These are phyloP conservation scores for Saxophila tyrrhenica DNA, from an alignment of 495 filamentous ascomycete species.

Conservation along the genomic window DNA sequence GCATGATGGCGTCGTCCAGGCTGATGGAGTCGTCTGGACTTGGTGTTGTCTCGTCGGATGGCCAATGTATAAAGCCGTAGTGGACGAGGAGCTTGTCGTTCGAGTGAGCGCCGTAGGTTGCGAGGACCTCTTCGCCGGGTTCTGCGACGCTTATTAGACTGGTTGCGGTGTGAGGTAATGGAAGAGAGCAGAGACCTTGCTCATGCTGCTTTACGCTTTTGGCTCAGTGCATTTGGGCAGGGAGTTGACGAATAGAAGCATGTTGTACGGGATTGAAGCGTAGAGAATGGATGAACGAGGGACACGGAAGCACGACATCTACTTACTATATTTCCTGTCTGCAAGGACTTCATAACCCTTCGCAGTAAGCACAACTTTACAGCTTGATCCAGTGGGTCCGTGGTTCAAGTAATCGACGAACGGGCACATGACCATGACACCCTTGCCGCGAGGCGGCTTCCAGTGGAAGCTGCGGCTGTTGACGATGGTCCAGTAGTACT, in stretches of 20 bases:
- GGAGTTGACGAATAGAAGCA: not conserved
- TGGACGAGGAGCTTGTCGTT: slow-evolving; percentile 76
- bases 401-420: slow-evolving; percentile 89
- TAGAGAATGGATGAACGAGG: not conserved
- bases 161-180: too few relatives aligned
- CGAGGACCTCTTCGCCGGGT: slow-evolving; percentile 61
- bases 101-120: slow-evolving; percentile 67
- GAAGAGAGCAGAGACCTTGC: too few relatives aligned
- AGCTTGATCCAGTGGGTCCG: slow-evolving; percentile 32
- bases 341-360: slow-evolving; percentile 51
- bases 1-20: slow-evolving; percentile 6
- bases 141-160: not conserved
- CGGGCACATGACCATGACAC: slow-evolving; percentile 70
- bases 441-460: slow-evolving; percentile 29
- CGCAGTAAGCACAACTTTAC: slow-evolving; percentile 48
- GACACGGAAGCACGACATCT: not conserved
- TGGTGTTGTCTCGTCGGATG: not conserved
- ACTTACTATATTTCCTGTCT: slow-evolving; percentile 40
- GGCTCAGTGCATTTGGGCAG: not conserved
- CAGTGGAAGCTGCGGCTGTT: slow-evolving; percentile 74
- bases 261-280: not conserved
- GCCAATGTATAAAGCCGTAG: slow-evolving; percentile 6
- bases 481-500: slow-evolving; percentile 67
- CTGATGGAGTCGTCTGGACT: slow-evolving; percentile 9
- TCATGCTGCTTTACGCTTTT: too few relatives aligned